Evolutionary conservation across 2,329 filamentous ascomycete species (phyloP).

Genomic region (Zymoseptoria crescenta): DNA sequence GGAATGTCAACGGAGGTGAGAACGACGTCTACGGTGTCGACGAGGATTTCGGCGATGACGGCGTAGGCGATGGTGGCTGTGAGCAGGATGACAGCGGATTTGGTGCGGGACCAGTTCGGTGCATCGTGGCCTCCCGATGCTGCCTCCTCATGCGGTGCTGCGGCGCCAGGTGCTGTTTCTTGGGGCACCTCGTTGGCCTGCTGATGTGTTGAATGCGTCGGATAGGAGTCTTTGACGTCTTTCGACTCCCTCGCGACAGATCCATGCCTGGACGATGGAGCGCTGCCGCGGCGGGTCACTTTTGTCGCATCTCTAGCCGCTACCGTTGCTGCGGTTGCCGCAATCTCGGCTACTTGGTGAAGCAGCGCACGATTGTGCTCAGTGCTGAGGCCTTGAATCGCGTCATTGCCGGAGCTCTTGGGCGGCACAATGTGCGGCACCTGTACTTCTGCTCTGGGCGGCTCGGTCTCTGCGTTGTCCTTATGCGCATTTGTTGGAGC

Average conservation of each 20-base stretch:
- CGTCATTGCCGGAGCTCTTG: conserved; percentile 47
- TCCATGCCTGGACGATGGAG: conserved; percentile 25
- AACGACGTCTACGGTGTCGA: conserved; percentile 96
- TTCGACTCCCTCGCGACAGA: conserved; percentile 6
- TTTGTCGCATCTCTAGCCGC: conserved; percentile 69
- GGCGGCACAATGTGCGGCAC: conserved; percentile 72
- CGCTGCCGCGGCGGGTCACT: conserved; percentile 44
- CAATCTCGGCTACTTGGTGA: conserved; percentile 86
- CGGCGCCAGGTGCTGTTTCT: conserved; percentile 34
- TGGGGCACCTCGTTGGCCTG: conserved; percentile 9
- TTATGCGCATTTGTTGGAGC: conserved; percentile 39
- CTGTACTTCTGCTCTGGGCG: conserved; percentile 27
- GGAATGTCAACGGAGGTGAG: conserved; percentile 83
- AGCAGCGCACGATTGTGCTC: conserved; percentile 75
- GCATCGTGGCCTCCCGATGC: conserved; percentile 76
- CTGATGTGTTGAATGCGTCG: not conserved
- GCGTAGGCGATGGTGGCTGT: conserved; percentile 87
- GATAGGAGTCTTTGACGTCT: conserved; percentile 7
- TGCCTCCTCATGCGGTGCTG: conserved; percentile 21
- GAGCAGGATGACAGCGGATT: conserved; percentile 83
- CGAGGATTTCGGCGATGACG: conserved; percentile 93
- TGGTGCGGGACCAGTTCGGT: conserved; percentile 92
- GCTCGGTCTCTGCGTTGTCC: conserved; percentile 6
- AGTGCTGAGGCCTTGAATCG: conserved; percentile 62
- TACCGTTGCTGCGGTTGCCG: conserved; percentile 80